Evolutionary conservation across 2,329 filamentous ascomycete genomes (phyloP), one percentile per base, ranked within the genome.

Genomic region (Cytospora mali): DNA sequence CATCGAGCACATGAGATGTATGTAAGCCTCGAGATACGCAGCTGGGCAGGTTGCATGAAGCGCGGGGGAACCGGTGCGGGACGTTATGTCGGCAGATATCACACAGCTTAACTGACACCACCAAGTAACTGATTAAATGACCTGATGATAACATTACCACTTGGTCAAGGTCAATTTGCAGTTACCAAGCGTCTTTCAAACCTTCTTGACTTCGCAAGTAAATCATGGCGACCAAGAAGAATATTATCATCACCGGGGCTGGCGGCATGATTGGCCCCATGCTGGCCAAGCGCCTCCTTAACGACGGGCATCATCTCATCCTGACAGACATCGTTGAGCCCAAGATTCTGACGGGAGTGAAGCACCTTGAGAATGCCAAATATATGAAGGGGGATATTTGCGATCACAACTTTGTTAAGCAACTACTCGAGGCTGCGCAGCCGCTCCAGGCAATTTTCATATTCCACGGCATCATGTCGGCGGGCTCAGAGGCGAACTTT

Each of bases 381-480:
- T 74, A 76, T 42, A 64, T 86, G 50, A 77, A 78, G 28, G 80
- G 82, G 11, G 85, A 88, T 70, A 75, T 80, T 64, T 73, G 74
- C 59, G 70, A 74, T 54, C 64, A 69, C 0, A 59, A 64, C 21
- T 77, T 76, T 66, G 65, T 79, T 11, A 50, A 68, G 48, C 46
- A 65, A 16, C 77, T 88, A 2, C 76, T 84, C 16, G 71, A 72
- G 1, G 75, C 76, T 4, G 77, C 79, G 21, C 73, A 75, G 28
- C 79, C 80, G 1, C 75, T 85, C 4, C 76, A 81, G 64, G 81
- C 82, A 53, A 78, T 83, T 62, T 88, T 86, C 74, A 77, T 87
- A 68, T 84, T 89, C 71, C 86, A 89, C 73, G 86, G 86, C 66
- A 87, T 88, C 77, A 88, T 89, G 86, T 88, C 85, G 0, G 81